Conservation (phyloP, 108 stramenopile genomes). For the Stephanodiscus triporus region DNA sequence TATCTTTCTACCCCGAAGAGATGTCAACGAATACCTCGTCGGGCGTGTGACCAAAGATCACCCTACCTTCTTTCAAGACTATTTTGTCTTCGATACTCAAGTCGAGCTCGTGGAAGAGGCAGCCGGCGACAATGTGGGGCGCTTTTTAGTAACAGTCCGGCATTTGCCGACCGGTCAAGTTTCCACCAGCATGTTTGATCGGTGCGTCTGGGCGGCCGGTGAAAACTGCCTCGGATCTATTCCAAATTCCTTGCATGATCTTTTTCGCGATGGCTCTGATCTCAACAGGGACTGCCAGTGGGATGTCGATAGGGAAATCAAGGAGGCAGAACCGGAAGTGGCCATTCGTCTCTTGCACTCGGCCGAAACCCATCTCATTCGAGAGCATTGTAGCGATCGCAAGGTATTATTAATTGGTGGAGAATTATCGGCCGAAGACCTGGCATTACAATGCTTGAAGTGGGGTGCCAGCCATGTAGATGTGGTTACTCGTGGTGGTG, state of each 20-base stretch:
- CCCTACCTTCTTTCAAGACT: not conserved
- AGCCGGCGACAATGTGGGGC: not conserved
- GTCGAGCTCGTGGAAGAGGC: not conserved
- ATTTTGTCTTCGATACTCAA: not conserved
- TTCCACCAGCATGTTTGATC: conserved; percentile 39
- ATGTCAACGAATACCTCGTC: not conserved
- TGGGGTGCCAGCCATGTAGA: conserved; percentile 41
- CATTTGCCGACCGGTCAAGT: too few species aligned
- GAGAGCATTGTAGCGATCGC: conserved; percentile 18
- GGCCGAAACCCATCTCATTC: not conserved
- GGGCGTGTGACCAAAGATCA: not conserved
- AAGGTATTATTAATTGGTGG: conserved; percentile 58
- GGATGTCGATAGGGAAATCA: too few species aligned
- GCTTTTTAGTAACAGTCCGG: not conserved
- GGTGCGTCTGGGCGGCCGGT: conserved; percentile 74
- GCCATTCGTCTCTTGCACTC: not conserved
- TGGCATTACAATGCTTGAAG: conserved; percentile 53
- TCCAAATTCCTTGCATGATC: conserved; percentile 22
- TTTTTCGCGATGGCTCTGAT: not conserved
- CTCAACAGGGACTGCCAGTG: not conserved
- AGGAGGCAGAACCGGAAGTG: too few species aligned
- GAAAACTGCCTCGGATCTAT: conserved; percentile 48
- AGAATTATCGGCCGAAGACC: conserved; percentile 62
- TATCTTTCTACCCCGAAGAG: not conserved
- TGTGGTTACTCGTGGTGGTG: conserved; percentile 23